These are phyloP conservation scores for Xylariales sp. DNA, from an alignment of 2,329 filamentous ascomycete genomes.

Conservation along the genomic window DNA sequence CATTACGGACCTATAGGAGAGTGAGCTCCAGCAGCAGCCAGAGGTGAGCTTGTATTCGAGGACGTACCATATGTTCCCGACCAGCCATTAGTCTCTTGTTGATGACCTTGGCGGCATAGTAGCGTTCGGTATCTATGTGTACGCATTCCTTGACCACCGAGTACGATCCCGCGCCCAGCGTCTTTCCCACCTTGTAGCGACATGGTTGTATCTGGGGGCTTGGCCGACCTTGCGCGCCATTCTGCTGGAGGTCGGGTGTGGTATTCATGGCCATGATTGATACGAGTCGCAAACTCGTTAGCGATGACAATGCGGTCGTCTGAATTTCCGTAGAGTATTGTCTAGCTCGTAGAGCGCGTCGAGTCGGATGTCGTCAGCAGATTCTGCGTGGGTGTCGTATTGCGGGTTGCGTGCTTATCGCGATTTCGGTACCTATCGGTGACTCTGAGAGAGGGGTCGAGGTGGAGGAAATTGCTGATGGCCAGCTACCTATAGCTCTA, in stretches of 20 bases:
- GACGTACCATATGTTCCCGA: constrained; percentile 87
- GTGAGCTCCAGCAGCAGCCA: no score
- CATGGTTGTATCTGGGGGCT: constrained; percentile 81
- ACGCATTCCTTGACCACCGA: constrained; percentile 99
- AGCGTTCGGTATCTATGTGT: constrained; percentile 94
- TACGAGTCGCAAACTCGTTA: neutral
- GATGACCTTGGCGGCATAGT: constrained; percentile 98
- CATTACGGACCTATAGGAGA: constrained; percentile 83
- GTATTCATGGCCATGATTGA: constrained; percentile 18
- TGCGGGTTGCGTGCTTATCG: no score
- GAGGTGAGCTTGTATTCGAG: constrained; percentile 4
- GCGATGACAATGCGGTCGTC: neutral
- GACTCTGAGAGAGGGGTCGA: neutral
- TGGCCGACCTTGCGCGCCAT: constrained; percentile 22
- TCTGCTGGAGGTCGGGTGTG: constrained; percentile 18
- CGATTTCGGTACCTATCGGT: no score
- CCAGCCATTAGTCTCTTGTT: constrained; percentile 98
- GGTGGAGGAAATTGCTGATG: neutral
- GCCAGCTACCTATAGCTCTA: no score
- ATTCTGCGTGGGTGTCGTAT: no score
- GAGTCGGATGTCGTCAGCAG: no score
- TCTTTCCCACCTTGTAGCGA: constrained; percentile 98
- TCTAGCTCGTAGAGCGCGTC: no score
- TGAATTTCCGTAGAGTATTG: no score
- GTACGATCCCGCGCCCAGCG: constrained; percentile 91